Conservation (phyloP, 768 basidiomycete species). For the Wakefieldia striispora region DNA sequence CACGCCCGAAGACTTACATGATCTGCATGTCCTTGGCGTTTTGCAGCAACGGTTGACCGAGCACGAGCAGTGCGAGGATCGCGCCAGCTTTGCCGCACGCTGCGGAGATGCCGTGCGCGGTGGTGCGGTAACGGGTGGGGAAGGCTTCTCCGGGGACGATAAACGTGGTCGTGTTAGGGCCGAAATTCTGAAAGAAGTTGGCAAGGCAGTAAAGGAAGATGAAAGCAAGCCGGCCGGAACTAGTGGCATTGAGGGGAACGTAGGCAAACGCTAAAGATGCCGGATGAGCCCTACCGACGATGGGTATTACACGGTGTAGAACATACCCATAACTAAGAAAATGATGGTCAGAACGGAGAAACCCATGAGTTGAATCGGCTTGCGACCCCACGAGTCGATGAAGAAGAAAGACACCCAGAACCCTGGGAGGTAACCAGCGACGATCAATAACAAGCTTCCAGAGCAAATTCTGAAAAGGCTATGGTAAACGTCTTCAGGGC, state of each 20-base stretch:
- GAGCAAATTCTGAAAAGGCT: slow-evolving; percentile 24
- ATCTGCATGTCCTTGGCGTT: slow-evolving; percentile 56
- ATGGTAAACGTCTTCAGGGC: slow-evolving; percentile 15
- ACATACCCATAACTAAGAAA: slow-evolving; percentile 66
- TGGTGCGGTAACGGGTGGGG: slow-evolving; percentile 71
- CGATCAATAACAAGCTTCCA: slow-evolving; percentile 16
- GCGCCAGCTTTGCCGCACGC: slow-evolving; percentile 74
- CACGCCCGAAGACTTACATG: slow-evolving; percentile 48
- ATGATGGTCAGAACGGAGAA: slow-evolving; percentile 63
- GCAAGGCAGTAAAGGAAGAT: slow-evolving; percentile 33
- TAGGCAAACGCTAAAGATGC: slow-evolving; percentile 57
- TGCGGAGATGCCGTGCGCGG: slow-evolving; percentile 75
- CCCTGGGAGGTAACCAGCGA: slow-evolving; percentile 35
- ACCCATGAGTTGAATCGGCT: slow-evolving; percentile 73
- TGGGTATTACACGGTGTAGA: not conserved
- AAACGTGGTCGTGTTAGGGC: slow-evolving; percentile 61
- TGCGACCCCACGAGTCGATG: slow-evolving; percentile 71
- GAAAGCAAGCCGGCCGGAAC: slow-evolving; percentile 49
- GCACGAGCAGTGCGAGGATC: slow-evolving; percentile 75
- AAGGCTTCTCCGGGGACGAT: slow-evolving; percentile 76
- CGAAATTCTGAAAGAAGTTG: slow-evolving; percentile 19
- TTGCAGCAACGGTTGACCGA: slow-evolving; percentile 59
- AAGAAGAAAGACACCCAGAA: slow-evolving; percentile 66
- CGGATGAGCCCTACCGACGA: not conserved
- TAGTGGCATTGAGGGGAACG: slow-evolving; percentile 49